Evolutionary conservation across 345 rosid genomes (phyloP).

Genomic region (Eutrema yunnanense): DNA sequence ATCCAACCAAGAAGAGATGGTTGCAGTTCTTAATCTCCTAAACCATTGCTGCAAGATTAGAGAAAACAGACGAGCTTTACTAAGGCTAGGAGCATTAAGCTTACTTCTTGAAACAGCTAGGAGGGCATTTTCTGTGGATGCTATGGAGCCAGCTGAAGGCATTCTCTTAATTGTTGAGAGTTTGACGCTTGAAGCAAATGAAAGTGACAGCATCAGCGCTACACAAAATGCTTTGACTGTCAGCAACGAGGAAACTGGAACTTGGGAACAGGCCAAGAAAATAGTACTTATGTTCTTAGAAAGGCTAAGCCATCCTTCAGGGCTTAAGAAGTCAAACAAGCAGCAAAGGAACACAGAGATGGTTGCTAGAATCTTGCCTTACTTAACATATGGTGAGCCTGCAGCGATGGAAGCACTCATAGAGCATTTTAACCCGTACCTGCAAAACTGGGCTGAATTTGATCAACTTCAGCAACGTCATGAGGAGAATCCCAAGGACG

Average conservation of each 20-base stretch:
- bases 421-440: constrained; percentile 79
- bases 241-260: constrained; percentile 78
- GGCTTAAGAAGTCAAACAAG: constrained; percentile 85
- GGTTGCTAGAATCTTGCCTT: constrained; percentile 98
- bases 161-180: constrained; percentile 96
- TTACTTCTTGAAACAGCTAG: constrained; percentile 98
- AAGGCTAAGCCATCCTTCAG: constrained; percentile 82
- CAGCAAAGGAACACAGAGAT: constrained; percentile 98
- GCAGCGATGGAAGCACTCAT: constrained; percentile 97
- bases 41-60: constrained; percentile 97
- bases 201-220: constrained; percentile 74
- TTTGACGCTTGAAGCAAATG: constrained; percentile 92
- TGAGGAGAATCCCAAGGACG: constrained; percentile 72
- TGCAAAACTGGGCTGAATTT: constrained; percentile 87
- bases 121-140: constrained; percentile 94
- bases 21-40: constrained; percentile 88
- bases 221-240: constrained; percentile 75
- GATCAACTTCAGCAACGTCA: constrained; percentile 68
- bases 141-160: constrained; percentile 99
- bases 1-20: constrained; percentile 89
- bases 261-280: constrained; percentile 93
- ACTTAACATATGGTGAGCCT: constrained; percentile 97
- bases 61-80: constrained; percentile 81
- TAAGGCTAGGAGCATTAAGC: constrained; percentile 84
- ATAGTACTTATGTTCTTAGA: constrained; percentile 95